A percentile compares a stretch with the other conserved stretches of the same genome.
Conservation (phyloP, 176 grass and related monocot genomes). For the Alopecurus myosuroides region DNA sequence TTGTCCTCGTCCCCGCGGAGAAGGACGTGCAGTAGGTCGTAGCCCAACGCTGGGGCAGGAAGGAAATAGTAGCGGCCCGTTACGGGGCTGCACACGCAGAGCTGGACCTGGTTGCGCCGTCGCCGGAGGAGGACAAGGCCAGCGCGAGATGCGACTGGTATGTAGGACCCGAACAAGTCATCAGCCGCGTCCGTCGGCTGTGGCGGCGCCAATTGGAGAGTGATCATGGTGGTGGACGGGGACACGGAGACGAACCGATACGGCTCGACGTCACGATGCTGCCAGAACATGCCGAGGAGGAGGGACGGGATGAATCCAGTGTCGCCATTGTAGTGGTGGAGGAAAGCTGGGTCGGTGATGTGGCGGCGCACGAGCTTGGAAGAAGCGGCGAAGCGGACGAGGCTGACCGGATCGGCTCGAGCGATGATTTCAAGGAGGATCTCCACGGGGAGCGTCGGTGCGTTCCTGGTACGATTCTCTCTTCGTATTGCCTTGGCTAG, state of each 20-base stretch:
- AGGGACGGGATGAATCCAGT: background rate
- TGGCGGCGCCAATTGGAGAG: background rate
- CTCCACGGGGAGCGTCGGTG: background rate
- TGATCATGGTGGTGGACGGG: background rate
- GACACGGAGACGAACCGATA: background rate
- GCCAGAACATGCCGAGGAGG: background rate
- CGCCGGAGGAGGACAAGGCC: background rate
- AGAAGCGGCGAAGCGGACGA: constrained; percentile 5
- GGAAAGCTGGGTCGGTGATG: background rate
- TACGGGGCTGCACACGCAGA: background rate
- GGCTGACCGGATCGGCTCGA: background rate
- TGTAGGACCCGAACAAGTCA: background rate
- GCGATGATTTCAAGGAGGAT: background rate
- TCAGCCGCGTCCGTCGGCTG: background rate
- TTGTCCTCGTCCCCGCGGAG: background rate
- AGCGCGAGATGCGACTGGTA: background rate
- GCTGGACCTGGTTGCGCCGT: background rate
- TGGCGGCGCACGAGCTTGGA: background rate
- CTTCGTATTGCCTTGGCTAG: background rate
- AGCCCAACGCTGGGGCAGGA: background rate
- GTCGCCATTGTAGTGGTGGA: background rate
- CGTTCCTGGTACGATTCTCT: background rate
- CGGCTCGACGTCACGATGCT: background rate
- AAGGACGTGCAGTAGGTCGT: background rate
- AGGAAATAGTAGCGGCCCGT: background rate